These are phyloP conservation scores for Eucalyptus decipiens DNA, from an alignment of 345 rosid species.

Conservation along the genomic window DNA sequence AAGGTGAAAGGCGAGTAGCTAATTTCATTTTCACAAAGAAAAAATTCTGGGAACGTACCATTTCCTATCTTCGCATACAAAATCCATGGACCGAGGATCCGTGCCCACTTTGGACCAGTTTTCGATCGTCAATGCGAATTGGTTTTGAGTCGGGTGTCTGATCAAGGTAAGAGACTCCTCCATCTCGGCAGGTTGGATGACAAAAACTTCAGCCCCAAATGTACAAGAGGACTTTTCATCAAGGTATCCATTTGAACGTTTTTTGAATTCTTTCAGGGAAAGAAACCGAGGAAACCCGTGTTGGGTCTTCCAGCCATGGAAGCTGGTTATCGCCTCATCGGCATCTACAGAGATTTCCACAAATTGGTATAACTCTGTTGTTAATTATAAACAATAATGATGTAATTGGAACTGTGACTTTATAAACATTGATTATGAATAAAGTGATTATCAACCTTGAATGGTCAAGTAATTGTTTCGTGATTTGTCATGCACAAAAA, in stretches of 20 bases:
- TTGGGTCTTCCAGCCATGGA: neutral
- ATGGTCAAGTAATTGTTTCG: neutral
- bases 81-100: fast-evolving
- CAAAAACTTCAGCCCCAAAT: neutral
- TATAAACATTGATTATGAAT: neutral
- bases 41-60: neutral
- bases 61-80: fast-evolving
- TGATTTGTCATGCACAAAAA: neutral
- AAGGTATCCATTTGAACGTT: neutral
- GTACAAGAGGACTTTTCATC: neutral
- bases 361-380: neutral
- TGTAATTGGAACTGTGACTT: neutral
- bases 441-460: neutral
- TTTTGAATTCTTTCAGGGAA: neutral
- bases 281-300: neutral
- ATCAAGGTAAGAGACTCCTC: neutral
- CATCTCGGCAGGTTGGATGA: neutral
- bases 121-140: neutral
- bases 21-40: neutral
- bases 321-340: neutral
- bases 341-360: neutral
- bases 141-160: fast-evolving
- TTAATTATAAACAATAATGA: neutral
- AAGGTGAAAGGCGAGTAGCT: neutral
- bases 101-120: neutral